Evolutionary conservation across 768 basidiomycete genomes (phyloP).

Genomic region (Fomitopsis serialis): DNA sequence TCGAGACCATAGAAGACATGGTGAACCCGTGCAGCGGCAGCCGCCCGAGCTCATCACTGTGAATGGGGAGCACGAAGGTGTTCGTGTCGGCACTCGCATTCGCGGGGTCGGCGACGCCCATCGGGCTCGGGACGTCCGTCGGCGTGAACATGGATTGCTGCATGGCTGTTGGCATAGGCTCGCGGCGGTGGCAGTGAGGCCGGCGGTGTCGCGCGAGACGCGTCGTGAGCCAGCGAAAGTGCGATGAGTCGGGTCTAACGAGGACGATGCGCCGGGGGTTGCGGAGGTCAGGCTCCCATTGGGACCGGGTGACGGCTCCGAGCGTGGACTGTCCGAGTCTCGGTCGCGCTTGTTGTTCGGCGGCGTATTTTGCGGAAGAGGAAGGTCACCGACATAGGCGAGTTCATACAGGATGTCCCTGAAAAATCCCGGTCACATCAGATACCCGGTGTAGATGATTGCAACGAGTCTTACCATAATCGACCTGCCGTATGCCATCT

Average conservation of each 20-base stretch:
- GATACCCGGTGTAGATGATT: no score
- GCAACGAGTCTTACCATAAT: slow-evolving; percentile 35
- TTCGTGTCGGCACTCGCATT: neutral
- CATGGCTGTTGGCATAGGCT: slow-evolving; percentile 3
- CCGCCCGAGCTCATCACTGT: slow-evolving; percentile 52
- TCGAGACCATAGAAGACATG: slow-evolving; percentile 1
- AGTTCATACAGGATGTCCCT: slow-evolving; percentile 76
- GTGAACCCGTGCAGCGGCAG: slow-evolving; percentile 36
- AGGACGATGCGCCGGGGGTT: slow-evolving; percentile 4
- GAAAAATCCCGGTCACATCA: neutral
- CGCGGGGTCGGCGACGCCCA: neutral
- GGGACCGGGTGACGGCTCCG: neutral
- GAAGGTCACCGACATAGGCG: slow-evolving; percentile 65
- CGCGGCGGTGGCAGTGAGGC: neutral
- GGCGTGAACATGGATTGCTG: neutral
- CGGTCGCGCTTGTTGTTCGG: slow-evolving; percentile 56
- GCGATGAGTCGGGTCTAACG: slow-evolving; percentile 12
- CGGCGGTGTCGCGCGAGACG: slow-evolving; percentile 21
- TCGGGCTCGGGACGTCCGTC: neutral
- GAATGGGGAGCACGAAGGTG: slow-evolving; percentile 42
- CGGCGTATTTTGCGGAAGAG: slow-evolving; percentile 54
- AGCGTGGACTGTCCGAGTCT: slow-evolving; percentile 44
- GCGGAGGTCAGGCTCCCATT: neutral
- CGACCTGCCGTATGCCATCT: slow-evolving; percentile 47
- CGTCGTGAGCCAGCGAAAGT: slow-evolving; percentile 31